Conservation (phyloP, 139 green algal genomes). For the Chlorella vulgaris region DNA sequence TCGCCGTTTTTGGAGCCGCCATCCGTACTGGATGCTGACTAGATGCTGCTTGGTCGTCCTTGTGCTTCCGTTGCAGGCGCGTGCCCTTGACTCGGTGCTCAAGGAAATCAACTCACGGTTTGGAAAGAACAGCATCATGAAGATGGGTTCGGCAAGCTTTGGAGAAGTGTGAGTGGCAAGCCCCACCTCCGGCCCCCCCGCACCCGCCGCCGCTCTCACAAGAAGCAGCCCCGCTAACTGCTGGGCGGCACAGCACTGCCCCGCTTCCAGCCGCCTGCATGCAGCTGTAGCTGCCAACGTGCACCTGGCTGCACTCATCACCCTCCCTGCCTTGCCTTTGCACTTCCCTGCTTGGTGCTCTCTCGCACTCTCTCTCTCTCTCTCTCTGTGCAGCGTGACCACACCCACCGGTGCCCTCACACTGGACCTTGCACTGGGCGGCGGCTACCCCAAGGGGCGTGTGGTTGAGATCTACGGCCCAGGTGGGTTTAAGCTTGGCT, state of each 20-base stretch:
- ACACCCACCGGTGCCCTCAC: constrained; percentile 82
- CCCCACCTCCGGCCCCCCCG: neutral
- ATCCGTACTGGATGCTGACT: too few relatives aligned
- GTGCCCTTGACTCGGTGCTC: constrained; percentile 49
- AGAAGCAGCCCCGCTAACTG: neutral
- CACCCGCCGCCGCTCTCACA: too few relatives aligned
- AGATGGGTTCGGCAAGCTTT: constrained; percentile 44
- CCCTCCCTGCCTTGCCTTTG: neutral
- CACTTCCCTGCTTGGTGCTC: neutral
- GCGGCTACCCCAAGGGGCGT: constrained; percentile 82
- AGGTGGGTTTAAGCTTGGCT: neutral
- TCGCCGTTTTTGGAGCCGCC: neutral
- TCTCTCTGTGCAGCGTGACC: constrained; percentile 52
- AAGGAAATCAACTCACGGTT: constrained; percentile 64
- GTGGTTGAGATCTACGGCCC: constrained; percentile 83
- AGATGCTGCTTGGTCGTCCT: neutral
- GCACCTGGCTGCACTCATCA: neutral
- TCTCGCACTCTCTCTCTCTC: neutral
- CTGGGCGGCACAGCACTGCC: neutral
- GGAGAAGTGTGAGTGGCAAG: constrained; percentile 38
- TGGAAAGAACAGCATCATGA: constrained; percentile 78
- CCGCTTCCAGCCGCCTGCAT: too few relatives aligned
- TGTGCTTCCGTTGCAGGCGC: constrained; percentile 36
- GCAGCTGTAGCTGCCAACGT: neutral
- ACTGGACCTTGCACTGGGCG: constrained; percentile 85